Percentiles rank a stretch among this genome's conserved stretches.
Conservation (phyloP, 2,329 filamentous ascomycete genomes). For the Colletotrichum sp. region DNA sequence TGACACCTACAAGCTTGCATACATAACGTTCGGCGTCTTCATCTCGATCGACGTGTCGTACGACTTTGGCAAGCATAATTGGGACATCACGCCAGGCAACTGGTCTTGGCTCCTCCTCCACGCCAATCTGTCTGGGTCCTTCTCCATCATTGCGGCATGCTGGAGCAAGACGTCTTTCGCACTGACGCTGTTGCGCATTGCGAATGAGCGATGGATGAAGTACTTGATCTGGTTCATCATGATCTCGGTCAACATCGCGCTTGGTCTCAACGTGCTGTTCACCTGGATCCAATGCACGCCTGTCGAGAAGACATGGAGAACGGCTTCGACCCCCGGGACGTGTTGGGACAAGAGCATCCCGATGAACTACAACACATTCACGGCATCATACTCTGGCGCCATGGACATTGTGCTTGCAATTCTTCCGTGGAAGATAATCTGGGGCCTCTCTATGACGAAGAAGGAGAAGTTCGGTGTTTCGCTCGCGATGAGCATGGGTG, state of each 20-base stretch:
- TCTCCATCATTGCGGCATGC: slow-evolving; percentile 26
- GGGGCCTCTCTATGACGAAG: slow-evolving; percentile 40
- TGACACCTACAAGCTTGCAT: background rate
- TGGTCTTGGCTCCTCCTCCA: slow-evolving; percentile 19
- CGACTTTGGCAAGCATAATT: slow-evolving; percentile 22
- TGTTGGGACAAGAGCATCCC: slow-evolving; percentile 31
- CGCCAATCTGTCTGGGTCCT: slow-evolving; percentile 21
- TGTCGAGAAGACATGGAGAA: slow-evolving; percentile 28
- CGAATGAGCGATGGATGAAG: slow-evolving; percentile 25
- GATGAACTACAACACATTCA: slow-evolving; percentile 34
- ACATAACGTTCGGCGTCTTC: slow-evolving; percentile 9
- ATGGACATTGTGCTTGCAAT: slow-evolving; percentile 46
- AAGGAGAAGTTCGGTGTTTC: slow-evolving; percentile 45
- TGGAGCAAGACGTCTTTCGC: slow-evolving; percentile 35
- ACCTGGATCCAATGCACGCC: slow-evolving; percentile 31
- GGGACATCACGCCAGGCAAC: slow-evolving; percentile 11
- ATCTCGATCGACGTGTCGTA: slow-evolving; percentile 11
- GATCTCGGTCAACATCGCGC: slow-evolving; percentile 26
- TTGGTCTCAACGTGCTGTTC: slow-evolving; percentile 25
- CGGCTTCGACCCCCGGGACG: slow-evolving; percentile 21
- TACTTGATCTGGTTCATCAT: slow-evolving; percentile 31
- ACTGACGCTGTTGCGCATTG: slow-evolving; percentile 31
- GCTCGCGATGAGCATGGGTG: slow-evolving; percentile 46
- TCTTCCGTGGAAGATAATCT: slow-evolving; percentile 46
- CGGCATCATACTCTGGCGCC: slow-evolving; percentile 34